Base-by-base conservation (phyloP, 148 eudicot species). In the Cornus suecica region DNA sequence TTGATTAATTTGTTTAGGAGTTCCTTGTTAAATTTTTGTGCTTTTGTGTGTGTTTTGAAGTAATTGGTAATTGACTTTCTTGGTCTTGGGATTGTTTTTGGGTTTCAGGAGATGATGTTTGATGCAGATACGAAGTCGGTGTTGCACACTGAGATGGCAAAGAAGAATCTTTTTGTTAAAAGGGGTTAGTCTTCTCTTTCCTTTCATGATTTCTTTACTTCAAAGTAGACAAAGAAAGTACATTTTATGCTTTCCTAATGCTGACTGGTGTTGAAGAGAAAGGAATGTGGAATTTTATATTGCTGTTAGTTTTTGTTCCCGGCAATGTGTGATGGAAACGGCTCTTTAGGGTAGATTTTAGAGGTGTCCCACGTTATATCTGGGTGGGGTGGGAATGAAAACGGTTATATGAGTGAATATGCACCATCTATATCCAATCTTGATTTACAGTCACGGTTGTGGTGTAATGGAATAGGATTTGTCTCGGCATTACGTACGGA, bases 131-230 rank as follows among this genome's bases (percentile, higher is more conserved):
- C 91, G 1, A 91, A 95, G 69, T 80, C 91, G 22, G 92, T 91
- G 18, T 79, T 95, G 86, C 99, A 91, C 80, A 88, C 91, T 1
- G 99, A 95, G 87, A 95, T 95, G 99, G 99, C 99, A 1, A 94
- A 94, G 90, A 95, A 95, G 70, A 95, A 95, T 76, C 92, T 95
- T 22, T 95, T 95, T 76, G 83, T 95, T 32, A 95, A 95, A 79
- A 83, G 99, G 84, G 99, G 99, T 94, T 69, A 72, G 90, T 74
- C 71, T 45, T 69, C 63, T 74, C 29, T 41, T 73, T 78, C 22
- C 5, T 18, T 42, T 41, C 18, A 41, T 26, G 68, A 29, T 30
- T 18, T 42, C 34, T 42, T 27, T 25, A 26, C 58, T 64, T 74
- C 37, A 13, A 60, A 32, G 24, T 0, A 1, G 58, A 28, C 28